A percentile compares a stretch with the other conserved stretches of the same genome.
phyloP scores from a whole-genome alignment of 2,329 filamentous ascomycete genomes.

The Trichoderma koningii region DNA sequence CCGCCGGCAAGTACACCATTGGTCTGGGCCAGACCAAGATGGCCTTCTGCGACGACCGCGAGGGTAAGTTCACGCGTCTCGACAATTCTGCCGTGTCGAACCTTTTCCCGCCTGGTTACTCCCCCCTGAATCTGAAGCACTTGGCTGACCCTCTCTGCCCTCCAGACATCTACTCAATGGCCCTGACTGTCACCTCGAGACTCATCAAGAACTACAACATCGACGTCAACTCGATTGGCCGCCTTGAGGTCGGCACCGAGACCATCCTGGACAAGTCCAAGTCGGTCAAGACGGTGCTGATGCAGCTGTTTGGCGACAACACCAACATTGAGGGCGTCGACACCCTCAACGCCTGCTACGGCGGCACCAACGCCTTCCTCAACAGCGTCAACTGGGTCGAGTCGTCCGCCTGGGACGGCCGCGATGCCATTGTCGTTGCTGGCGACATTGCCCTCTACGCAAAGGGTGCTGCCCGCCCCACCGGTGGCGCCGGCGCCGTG shows the following conservation, averaged over 20 bases:
- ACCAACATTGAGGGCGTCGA: slow-evolving; percentile 83
- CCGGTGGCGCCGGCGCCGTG: slow-evolving; percentile 76
- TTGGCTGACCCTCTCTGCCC: neutral
- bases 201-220: slow-evolving; percentile 82
- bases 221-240: slow-evolving; percentile 74
- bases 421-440: slow-evolving; percentile 76
- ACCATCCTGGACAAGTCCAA: slow-evolving; percentile 88
- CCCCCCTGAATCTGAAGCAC: slow-evolving; percentile 10
- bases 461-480: slow-evolving; percentile 79
- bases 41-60: slow-evolving; percentile 88
- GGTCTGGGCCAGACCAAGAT: slow-evolving; percentile 89
- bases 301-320: slow-evolving; percentile 84
- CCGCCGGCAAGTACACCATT: slow-evolving; percentile 84
- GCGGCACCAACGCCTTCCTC: slow-evolving; percentile 81
- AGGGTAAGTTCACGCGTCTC: slow-evolving; percentile 72
- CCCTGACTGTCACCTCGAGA: slow-evolving; percentile 75
- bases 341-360: slow-evolving; percentile 83
- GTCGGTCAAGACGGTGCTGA: slow-evolving; percentile 84
- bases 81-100: neutral
- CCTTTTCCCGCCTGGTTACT: neutral
- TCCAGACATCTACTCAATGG: slow-evolving; percentile 85
- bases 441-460: slow-evolving; percentile 85
- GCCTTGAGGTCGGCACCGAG: slow-evolving; percentile 83
- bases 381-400: slow-evolving; percentile 85
- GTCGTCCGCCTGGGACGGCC: slow-evolving; percentile 83